Percentiles rank a stretch among this genome's conserved stretches.
These are phyloP conservation scores for Chalara sp. DNA, from an alignment of 2,329 filamentous ascomycete species.

Conservation along the genomic window DNA sequence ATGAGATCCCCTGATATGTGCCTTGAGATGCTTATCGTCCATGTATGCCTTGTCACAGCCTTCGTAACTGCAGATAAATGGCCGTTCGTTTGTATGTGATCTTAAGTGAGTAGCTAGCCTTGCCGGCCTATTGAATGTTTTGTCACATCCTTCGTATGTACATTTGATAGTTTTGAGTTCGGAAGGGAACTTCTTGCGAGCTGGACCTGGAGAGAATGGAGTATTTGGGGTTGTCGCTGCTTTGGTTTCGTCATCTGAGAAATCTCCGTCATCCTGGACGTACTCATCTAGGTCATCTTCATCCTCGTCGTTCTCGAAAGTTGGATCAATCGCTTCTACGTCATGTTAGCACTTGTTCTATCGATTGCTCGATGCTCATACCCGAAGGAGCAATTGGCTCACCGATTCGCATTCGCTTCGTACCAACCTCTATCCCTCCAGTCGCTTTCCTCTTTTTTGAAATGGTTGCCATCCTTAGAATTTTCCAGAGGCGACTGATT, in stretches of 20 bases:
- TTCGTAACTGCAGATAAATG: conserved; percentile 64
- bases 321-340: neutral
- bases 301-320: conserved; percentile 27
- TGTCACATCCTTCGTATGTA: conserved; percentile 65
- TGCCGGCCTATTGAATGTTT: conserved; percentile 82
- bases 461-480: neutral
- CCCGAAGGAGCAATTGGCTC: neutral
- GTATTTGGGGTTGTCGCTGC: conserved; percentile 39
- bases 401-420: neutral
- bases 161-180: conserved; percentile 74
- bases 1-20: conserved; percentile 80
- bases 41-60: conserved; percentile 79
- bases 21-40: conserved; percentile 77
- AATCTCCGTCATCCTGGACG: conserved; percentile 25
- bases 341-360: neutral
- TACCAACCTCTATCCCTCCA: neutral
- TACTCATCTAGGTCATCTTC: conserved; percentile 33
- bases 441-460: neutral
- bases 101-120: conserved; percentile 73
- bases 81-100: conserved; percentile 79
- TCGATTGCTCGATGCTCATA: neutral
- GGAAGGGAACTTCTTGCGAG: conserved; percentile 49
- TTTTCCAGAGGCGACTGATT: too few relatives aligned
- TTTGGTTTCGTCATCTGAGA: conserved; percentile 26
- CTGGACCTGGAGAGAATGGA: conserved; percentile 39